Evolutionary conservation across 1,284 basidiomycete genomes (phyloP), one percentile per base, ranked within the genome.

Genomic region (Naganishia sp.): DNA sequence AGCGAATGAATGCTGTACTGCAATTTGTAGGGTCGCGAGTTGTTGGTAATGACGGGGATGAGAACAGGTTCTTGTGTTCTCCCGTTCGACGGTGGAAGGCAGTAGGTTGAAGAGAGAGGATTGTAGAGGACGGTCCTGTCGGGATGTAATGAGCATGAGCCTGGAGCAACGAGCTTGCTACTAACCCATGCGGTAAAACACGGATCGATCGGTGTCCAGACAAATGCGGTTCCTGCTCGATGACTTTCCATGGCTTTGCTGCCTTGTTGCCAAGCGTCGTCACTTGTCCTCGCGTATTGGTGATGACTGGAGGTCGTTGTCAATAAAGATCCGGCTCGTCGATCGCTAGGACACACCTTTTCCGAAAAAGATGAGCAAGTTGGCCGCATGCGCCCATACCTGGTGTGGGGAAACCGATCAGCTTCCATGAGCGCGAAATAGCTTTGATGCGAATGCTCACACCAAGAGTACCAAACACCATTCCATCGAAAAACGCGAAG

Each of bases 1-100:
- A 94, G 84, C 6, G 90, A 87, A 3, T 87, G 86, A 43, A 94
- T 78, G 17, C 86, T 87, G 77, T 94, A 97, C 65, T 84, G 85
- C 43, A 97, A 80, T 65, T 84, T 82, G 15, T 84, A 83, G 0
- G 92, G 87, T n/a, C 84, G 83, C 2, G 94, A 94, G 79, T 96
- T 95, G 83, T 96, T 97, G 76, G 97, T 85, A 32, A 96, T 81
- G 39, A 80, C 70, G 11, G 79, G 78, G 52, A 80, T 73, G 65
- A 75, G 75, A 0, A 79, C 72, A 10, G 76, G 73, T 43, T 76
- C 70, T 15, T 63, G 57, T 9, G 68, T 66, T n/a, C 32, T 21
- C 51, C 74, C 73, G 35, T 9, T 35, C n/a, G 47, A 10, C 1
- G 75, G 74, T 3, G 76, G 75, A 5, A 80, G 71, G 65, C 79